Base-by-base conservation (phyloP, 345 rosid genomes). In the Gossypium ekmanianum region DNA sequence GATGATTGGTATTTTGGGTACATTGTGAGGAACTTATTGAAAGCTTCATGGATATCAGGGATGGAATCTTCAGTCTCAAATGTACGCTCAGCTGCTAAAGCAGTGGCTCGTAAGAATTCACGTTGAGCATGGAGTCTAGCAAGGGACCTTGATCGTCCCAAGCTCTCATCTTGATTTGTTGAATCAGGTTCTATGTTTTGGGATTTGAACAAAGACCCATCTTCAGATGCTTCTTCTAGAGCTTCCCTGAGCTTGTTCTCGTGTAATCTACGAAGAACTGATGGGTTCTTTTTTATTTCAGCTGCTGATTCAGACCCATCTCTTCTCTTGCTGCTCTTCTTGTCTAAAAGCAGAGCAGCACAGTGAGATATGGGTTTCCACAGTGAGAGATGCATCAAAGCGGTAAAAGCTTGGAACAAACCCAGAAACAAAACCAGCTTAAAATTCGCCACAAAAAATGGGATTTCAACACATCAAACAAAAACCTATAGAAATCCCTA, bases 321-420 rank as follows among this genome's bases (percentile, higher is more conserved):
- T 77, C 87, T 84, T 76, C 80, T 91, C 73, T 51, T 51, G 56
- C 88, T 83, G 82, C 90, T 84, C 94, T 88, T 93, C 90, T 93
- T 93, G 86, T 93, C 96, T 44, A 95, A 81, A 69, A 91, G 79
- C 10, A 93, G 85, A 80, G 99, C 96, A 83, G 97, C 97, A 80
- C 99, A 93, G 85, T 95, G 97, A 72, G 97, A 90, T 78, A 95
- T 88, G 69, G 99, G 98, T 82, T 95, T 95, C 99, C 99, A 95
- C 77, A 92, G 84, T 79, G 96, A 95, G 81, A 94, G 89, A 90
- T 93, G 98, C 99, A 95, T 95, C 79, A 83, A 83, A 78, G 43
- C 81, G 70, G 75, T 11, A 61, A 76, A 79, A 45, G 41, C 78
- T 14, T 58, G 61, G 62, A 34, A 75, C 67, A 81, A 54, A 44